Base-by-base conservation (phyloP, 2,329 filamentous ascomycete species). In the Penicillium thymicola region DNA sequence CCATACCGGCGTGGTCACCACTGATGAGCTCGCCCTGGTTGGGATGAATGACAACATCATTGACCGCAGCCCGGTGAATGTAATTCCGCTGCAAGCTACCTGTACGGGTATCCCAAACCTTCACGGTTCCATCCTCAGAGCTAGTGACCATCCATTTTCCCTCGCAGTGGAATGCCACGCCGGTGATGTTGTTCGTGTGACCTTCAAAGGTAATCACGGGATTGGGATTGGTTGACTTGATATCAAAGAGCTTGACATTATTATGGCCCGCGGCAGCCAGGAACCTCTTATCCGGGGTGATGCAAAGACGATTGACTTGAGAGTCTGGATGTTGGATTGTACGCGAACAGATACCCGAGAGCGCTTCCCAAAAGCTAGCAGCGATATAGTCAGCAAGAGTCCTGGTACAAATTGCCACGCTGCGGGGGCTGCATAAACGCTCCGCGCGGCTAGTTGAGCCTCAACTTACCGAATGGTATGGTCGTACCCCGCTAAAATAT, bases 121-220 rank as follows among this genome's bases (percentile, higher is more conserved):
- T 96, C 70, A 97, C 92, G 0, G 91, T 96, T 67, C 92, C 90
- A 71, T 99, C 94, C 75, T 99, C 94, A 45, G 90, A 96, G 74
- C 89, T 95, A 10, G 94, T 99, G 18, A 97, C 94, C 90, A 99
- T 97, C 94, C 94, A 99, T 78, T 99, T 99, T 11, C 93, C 92
- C 75, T 99, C 94, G 73, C 93, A 97, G 75, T 99, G 94, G 73
- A 99, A 99, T 11, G 92, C 92, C 45, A 99, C 90, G 42, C 94
- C 94, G 0, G 94, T 99, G 71, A 99, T 88, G 70, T 99, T 99
- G 64, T 88, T 91, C 13, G 90, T 94, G 77, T 99, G 94, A 41
- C 94, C 94, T 72, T 97, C 93, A 69, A 99, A 97, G 21, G 89
- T 92, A 69, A 97, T 85, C 25, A 97, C 82, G 1, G 94, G 89